Evolutionary conservation across 192 early-diverging fungal genomes (phyloP).

Genomic region (Podila epicladia): DNA sequence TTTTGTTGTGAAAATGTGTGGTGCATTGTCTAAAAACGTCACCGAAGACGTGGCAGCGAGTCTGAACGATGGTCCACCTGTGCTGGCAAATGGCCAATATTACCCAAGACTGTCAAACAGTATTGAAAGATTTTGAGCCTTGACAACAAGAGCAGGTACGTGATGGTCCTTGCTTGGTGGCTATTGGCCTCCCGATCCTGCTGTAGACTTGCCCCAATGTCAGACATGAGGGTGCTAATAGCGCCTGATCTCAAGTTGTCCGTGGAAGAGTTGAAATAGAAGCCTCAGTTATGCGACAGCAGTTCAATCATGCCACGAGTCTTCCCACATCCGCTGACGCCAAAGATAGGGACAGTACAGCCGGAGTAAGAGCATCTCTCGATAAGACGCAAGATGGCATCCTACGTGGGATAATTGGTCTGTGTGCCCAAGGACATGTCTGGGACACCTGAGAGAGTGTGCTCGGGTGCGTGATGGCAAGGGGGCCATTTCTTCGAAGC

Average conservation of each 20-base stretch:
- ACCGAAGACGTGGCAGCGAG: too few species aligned
- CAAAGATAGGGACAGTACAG: background rate
- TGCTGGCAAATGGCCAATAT: too few species aligned
- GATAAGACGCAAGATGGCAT: background rate
- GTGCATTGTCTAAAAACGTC: too few species aligned
- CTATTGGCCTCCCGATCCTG: slow-evolving; percentile 1
- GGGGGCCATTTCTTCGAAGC: background rate
- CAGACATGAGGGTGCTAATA: background rate
- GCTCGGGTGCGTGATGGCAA: background rate
- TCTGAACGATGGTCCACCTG: too few species aligned
- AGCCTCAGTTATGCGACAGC: slow-evolving; percentile 1
- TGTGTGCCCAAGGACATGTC: background rate
- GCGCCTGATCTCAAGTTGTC: background rate
- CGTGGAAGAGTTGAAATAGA: slow-evolving; percentile 6
- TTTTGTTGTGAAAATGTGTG: too few species aligned
- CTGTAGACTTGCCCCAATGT: background rate
- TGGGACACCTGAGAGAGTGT: background rate
- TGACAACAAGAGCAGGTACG: slow-evolving; percentile 2
- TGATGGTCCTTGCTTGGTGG: background rate
- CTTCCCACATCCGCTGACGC: slow-evolving; percentile 1
- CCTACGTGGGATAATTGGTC: background rate
- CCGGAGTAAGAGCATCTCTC: background rate
- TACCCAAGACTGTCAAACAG: slow-evolving; percentile 6
- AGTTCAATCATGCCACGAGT: slow-evolving; percentile 8
- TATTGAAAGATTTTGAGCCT: slow-evolving; percentile 5